Evolutionary conservation across 805 yeast species (phyloP).

Genomic region (Candida maris): DNA sequence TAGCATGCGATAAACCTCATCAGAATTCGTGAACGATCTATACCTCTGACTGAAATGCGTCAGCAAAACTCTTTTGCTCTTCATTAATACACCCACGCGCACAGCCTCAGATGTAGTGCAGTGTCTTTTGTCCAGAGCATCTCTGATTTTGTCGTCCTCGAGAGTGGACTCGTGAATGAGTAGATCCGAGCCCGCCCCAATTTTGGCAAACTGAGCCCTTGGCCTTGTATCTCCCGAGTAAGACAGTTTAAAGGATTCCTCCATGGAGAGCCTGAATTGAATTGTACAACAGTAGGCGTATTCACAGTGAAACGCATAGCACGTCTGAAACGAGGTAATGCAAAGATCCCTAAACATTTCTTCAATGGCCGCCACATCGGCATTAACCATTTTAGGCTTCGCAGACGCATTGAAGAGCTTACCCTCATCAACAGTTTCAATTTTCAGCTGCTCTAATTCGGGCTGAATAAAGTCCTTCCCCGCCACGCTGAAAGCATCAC

Average conservation of each 20-base stretch:
- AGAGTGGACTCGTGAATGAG: slow-evolving; percentile 92
- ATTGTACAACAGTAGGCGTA: slow-evolving; percentile 72
- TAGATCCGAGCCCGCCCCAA: slow-evolving; percentile 67
- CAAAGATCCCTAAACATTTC: slow-evolving; percentile 40
- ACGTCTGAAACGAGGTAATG: slow-evolving; percentile 48
- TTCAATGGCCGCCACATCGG: slow-evolving; percentile 3
- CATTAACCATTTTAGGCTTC: neutral
- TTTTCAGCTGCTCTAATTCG: slow-evolving; percentile 25
- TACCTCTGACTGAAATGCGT: slow-evolving; percentile 95
- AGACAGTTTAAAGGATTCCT: slow-evolving; percentile 57
- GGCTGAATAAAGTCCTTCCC: slow-evolving; percentile 7
- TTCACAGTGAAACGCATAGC: slow-evolving; percentile 81
- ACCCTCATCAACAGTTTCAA: slow-evolving; percentile 14
- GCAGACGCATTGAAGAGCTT: slow-evolving; percentile 19
- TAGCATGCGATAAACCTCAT: slow-evolving; percentile 23
- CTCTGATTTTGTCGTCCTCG: slow-evolving; percentile 71
- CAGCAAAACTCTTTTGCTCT: slow-evolving; percentile 62
- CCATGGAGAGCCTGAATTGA: slow-evolving; percentile 34
- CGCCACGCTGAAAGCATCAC: slow-evolving; percentile 31
- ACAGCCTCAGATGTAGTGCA: slow-evolving; percentile 89
- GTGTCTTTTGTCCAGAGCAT: slow-evolving; percentile 80
- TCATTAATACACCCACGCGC: slow-evolving; percentile 64
- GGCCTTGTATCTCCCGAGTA: slow-evolving; percentile 98
- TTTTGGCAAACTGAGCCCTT: slow-evolving; percentile 49
- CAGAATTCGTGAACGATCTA: slow-evolving; percentile 43